Conservation (phyloP, 176 grass and related monocot species). For the Luzula sylvatica region DNA sequence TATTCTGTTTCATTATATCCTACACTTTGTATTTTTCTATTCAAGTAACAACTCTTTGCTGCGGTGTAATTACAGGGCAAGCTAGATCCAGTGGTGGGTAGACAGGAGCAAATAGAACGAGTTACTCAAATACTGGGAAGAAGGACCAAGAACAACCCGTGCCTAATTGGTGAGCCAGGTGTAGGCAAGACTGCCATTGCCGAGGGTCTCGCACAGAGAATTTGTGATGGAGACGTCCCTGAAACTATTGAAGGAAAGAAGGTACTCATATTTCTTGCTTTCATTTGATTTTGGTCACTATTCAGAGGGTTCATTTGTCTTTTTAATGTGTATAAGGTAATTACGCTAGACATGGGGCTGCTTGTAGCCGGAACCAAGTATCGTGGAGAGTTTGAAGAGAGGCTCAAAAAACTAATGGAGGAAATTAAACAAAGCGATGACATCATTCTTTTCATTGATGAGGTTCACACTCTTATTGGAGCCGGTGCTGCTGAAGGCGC, state of each 20-base stretch:
- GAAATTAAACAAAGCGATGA: slow-evolving; percentile 98
- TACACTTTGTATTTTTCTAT: too few relatives aligned
- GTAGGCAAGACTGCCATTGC: slow-evolving; percentile 96
- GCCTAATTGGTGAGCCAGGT: slow-evolving; percentile 91
- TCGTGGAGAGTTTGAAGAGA: slow-evolving; percentile 99
- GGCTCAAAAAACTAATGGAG: slow-evolving; percentile 97
- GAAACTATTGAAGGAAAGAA: slow-evolving; percentile 99
- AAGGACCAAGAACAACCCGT: slow-evolving; percentile 96
- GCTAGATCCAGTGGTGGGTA: slow-evolving; percentile 89
- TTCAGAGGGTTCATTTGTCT: background rate
- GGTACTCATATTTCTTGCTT: slow-evolving; percentile 25
- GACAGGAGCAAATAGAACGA: slow-evolving; percentile 79
- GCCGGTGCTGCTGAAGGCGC: slow-evolving; percentile 98
- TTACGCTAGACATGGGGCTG: slow-evolving; percentile 99
- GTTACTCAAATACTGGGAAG: slow-evolving; percentile 96
- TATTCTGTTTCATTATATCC: too few relatives aligned
- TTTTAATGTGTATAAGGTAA: slow-evolving; percentile 41
- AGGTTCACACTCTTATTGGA: slow-evolving; percentile 96
- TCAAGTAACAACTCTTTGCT: background rate
- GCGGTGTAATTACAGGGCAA: slow-evolving; percentile 53
- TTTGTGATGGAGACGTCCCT: slow-evolving; percentile 81
- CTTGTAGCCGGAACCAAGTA: slow-evolving; percentile 99
- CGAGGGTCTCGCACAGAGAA: slow-evolving; percentile 88
- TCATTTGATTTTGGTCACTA: too few relatives aligned
- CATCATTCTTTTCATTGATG: slow-evolving; percentile 99